Evolutionary conservation across 805 yeast species (phyloP), one percentile per base, ranked within the genome.

Genomic region (Diddensiella caesifluorescens): DNA sequence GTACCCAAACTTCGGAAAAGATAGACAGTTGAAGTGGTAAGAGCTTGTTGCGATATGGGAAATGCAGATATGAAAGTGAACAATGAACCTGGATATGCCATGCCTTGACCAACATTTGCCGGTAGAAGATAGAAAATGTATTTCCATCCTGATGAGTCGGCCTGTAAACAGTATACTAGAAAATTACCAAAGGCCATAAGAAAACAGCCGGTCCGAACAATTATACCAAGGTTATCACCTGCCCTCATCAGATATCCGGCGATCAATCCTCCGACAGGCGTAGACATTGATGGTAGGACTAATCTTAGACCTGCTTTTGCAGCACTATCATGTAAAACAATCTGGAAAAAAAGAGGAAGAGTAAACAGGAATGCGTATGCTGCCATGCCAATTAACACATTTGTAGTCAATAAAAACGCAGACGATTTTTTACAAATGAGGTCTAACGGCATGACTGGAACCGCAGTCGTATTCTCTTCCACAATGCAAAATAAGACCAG

Each of bases 331-430:
- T 39, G 39, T 12, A 45, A 30, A 5, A 45, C 44, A 9, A 45
- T 41, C 33, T 45, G 48, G 38, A 45, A 40, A 22, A 35, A 45
- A n/a, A 45, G 21, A 12, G 48, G 48, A 13, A 45, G 19, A 5
- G 30, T 39, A 27, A 45, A 45, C 15, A 41, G 37, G 16, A 35
- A 36, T 5, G 42, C 45, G 29, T 41, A 45, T 3, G 41, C 38
- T 4, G 48, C 41, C 39, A 42, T 42, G 12, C 44, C 44, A 10
- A 29, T 25, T 16, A 35, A 42, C 22, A 45, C 23, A 31, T 35
- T 41, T 9, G 31, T 35, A 5, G 37, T 13, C 6, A 43, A 29
- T 3, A 43, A 20, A 10, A 30, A 19, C 5, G 20, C 25, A 4
- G 43, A 22, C 22, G 18, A 26, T 18, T 27, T 38, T 6, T 43